These are phyloP conservation scores for Mycoemilia scoparia DNA, from an alignment of 192 early-diverging fungal species.

Conservation along the genomic window DNA sequence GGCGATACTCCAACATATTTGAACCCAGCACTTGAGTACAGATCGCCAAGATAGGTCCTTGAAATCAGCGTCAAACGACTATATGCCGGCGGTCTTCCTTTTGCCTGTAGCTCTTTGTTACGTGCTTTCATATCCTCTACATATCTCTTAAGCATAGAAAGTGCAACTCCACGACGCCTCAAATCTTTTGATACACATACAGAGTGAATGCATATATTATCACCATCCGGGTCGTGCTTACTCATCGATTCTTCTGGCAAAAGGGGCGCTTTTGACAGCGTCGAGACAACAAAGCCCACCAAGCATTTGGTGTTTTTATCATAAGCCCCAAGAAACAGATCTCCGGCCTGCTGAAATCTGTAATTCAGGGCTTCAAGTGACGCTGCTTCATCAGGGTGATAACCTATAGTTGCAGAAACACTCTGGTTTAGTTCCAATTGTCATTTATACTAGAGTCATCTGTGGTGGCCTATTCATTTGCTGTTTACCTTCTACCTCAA, in stretches of 20 bases:
- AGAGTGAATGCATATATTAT: conserved; percentile 46
- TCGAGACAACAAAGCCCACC: conserved; percentile 42
- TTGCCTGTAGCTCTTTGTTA: conserved; percentile 4
- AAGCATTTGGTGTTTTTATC: conserved; percentile 3
- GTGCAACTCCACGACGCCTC: conserved; percentile 39
- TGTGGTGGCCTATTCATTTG: too few species aligned
- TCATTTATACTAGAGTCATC: too few species aligned
- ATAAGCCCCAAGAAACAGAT: conserved; percentile 24
- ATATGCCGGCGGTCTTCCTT: conserved; percentile 6
- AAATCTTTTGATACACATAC: conserved; percentile 33
- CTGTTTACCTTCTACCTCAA: too few species aligned
- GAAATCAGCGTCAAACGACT: conserved; percentile 35
- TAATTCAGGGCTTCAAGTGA: conserved; percentile 14
- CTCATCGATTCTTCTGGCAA: conserved; percentile 49
- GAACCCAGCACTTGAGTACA: conserved; percentile 50
- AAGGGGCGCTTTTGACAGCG: conserved; percentile 16
- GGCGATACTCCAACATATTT: conserved; percentile 29
- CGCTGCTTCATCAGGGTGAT: conserved; percentile 15
- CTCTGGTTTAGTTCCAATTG: too few species aligned
- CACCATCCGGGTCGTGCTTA: conserved; percentile 36
- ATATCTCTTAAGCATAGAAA: conserved; percentile 28
- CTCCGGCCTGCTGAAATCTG: conserved; percentile 8
- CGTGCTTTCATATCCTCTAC: conserved; percentile 14
- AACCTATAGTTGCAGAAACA: too few species aligned
- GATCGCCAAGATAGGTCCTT: conserved; percentile 27